A percentile compares a stretch with the other conserved stretches of the same genome.
Evolutionary conservation across 257 asterid species (phyloP).

Genomic region (Coffea eugenioides): DNA sequence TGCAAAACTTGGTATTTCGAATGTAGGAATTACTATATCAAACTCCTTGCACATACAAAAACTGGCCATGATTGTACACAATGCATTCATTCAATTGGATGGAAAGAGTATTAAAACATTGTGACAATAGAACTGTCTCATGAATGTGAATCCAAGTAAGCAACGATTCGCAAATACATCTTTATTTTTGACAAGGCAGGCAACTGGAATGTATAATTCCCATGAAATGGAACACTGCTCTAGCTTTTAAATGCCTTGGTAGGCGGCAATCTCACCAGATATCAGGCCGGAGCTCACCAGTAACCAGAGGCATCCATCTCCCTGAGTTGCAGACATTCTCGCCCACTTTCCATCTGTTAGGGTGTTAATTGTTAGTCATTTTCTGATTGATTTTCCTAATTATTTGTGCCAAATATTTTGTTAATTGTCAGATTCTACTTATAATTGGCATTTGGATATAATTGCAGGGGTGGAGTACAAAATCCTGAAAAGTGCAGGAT

Average conservation of each 20-base stretch:
- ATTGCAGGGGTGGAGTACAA: too few relatives aligned
- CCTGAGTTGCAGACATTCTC: constrained; percentile 93
- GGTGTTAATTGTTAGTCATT: too few relatives aligned
- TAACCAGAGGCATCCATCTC: constrained; percentile 96
- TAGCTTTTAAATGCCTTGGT: background rate
- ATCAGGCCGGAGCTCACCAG: constrained; percentile 93
- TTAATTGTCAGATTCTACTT: too few relatives aligned
- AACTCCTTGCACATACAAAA: background rate
- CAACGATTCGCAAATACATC: constrained; percentile 25
- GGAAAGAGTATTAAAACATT: background rate
- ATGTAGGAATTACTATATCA: too few relatives aligned
- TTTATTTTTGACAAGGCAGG: constrained; percentile 32
- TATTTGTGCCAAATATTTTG: too few relatives aligned
- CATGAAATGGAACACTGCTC: background rate
- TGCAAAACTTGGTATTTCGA: too few relatives aligned
- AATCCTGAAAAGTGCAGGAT: too few relatives aligned
- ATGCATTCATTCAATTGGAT: background rate
- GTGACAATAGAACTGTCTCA: background rate
- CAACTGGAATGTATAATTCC: constrained; percentile 12
- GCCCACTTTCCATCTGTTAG: constrained; percentile 68
- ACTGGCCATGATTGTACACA: background rate
- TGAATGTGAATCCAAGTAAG: constrained; percentile 14
- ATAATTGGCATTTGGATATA: too few relatives aligned
- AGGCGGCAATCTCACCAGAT: constrained; percentile 51
- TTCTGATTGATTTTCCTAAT: too few relatives aligned